Evolutionary conservation across 805 yeast species (phyloP).

Genomic region (Yueomyces sp.): DNA sequence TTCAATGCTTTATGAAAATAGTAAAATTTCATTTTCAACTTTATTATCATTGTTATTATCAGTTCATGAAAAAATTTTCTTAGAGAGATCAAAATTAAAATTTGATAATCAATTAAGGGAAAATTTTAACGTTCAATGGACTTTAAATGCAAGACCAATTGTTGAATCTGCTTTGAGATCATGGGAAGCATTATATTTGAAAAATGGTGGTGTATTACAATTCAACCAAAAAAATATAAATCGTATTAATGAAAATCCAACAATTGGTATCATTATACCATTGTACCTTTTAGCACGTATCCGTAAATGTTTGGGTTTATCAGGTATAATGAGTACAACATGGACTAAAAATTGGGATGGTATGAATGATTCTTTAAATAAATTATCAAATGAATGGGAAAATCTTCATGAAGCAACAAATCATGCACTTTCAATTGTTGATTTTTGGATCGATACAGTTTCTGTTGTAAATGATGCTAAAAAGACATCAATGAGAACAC

Average conservation of each 20-base stretch:
- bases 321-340: slow-evolving; percentile 46
- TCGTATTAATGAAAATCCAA: slow-evolving; percentile 34
- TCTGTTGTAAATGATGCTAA: slow-evolving; percentile 47
- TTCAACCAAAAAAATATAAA: slow-evolving; percentile 31
- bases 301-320: slow-evolving; percentile 44
- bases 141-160: slow-evolving; percentile 45
- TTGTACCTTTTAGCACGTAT: slow-evolving; percentile 54
- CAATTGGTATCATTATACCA: slow-evolving; percentile 53
- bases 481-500: slow-evolving; percentile 57
- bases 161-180: slow-evolving; percentile 44
- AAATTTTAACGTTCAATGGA: slow-evolving; percentile 37
- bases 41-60: slow-evolving; percentile 45
- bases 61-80: slow-evolving; percentile 52
- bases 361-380: slow-evolving; percentile 40
- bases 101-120: slow-evolving; percentile 15
- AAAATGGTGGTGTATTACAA: slow-evolving; percentile 49
- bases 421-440: slow-evolving; percentile 44
- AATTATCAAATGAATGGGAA: slow-evolving; percentile 38
- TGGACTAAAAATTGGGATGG: slow-evolving; percentile 57
- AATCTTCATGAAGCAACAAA: slow-evolving; percentile 51
- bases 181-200: slow-evolving; percentile 54
- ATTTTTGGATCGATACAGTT: slow-evolving; percentile 63
- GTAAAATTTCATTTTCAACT: slow-evolving; percentile 26
- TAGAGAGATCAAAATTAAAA: slow-evolving; percentile 27
- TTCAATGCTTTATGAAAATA: slow-evolving; percentile 19